These are phyloP conservation scores for Neofusicoccum cordaticola DNA, from an alignment of 2,329 filamentous ascomycete genomes.

Conservation along the genomic window DNA sequence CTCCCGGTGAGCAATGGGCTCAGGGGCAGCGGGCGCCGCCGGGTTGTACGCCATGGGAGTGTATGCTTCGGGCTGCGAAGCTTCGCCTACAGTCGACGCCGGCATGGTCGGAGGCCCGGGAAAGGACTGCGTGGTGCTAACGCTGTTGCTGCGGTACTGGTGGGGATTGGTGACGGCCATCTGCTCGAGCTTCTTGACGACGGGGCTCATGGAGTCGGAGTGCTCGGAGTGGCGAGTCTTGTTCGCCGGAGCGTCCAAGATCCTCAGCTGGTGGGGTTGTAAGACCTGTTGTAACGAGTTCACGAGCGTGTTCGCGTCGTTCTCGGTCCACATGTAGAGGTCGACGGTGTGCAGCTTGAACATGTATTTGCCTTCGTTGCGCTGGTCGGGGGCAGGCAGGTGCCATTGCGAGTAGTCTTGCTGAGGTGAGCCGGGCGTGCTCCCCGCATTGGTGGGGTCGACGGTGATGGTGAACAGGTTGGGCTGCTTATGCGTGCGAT, in stretches of 20 bases:
- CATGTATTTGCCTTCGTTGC: constrained; percentile 74
- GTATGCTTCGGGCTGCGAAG: constrained; percentile 42
- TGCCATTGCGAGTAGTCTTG: constrained; percentile 65
- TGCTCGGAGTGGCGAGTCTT: constrained; percentile 41
- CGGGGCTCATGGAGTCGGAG: constrained; percentile 58
- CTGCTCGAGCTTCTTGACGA: constrained; percentile 72
- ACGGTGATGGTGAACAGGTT: constrained; percentile 67
- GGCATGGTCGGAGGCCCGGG: constrained; percentile 37
- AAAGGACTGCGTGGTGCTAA: constrained; percentile 39
- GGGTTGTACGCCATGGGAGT: constrained; percentile 74
- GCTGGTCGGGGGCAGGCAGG: constrained; percentile 68
- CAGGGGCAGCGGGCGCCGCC: constrained; percentile 71
- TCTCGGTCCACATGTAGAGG: constrained; percentile 75
- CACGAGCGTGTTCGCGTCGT: constrained; percentile 69
- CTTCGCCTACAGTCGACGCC: constrained; percentile 21
- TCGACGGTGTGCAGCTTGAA: constrained; percentile 74
- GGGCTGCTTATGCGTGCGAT: constrained; percentile 72
- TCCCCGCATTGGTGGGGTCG: constrained; percentile 41
- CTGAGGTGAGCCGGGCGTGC: constrained; percentile 37
- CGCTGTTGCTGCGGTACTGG: constrained; percentile 30
- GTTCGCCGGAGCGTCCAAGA: constrained; percentile 62
- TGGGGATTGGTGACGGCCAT: constrained; percentile 62
- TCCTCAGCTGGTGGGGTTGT: constrained; percentile 58
- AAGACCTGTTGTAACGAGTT: constrained; percentile 65
- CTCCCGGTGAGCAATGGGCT: constrained; percentile 68